Evolutionary conservation across 441 rosid species (phyloP).

Genomic region (Erysimum cheiri): DNA sequence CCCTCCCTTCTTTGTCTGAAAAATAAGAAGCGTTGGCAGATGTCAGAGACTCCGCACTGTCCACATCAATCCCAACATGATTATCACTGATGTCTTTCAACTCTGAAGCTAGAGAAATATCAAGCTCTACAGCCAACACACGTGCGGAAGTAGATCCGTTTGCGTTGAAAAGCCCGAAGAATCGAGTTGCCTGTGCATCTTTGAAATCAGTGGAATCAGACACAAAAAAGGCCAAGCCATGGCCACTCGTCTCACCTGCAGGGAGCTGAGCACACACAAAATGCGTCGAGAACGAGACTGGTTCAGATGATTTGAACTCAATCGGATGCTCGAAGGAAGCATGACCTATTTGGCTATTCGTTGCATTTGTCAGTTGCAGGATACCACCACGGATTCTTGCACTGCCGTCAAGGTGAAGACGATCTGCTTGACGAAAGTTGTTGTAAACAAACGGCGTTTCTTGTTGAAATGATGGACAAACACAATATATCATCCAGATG

Average conservation of each 20-base stretch:
- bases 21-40: slow-evolving; percentile 42
- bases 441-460: slow-evolving; percentile 20
- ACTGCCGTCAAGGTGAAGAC: slow-evolving; percentile 35
- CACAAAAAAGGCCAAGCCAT: slow-evolving; percentile 64
- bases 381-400: slow-evolving; percentile 30
- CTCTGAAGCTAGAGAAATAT: slow-evolving; percentile 37
- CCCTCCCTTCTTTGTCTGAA: slow-evolving; percentile 36
- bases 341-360: slow-evolving; percentile 42
- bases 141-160: slow-evolving; percentile 44
- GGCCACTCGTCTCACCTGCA: slow-evolving; percentile 41
- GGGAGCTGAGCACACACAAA: slow-evolving; percentile 57
- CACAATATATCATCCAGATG: slow-evolving; percentile 23
- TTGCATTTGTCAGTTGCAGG: slow-evolving; percentile 33
- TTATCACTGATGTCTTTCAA: slow-evolving; percentile 45
- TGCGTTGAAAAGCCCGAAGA: slow-evolving; percentile 55
- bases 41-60: slow-evolving; percentile 23
- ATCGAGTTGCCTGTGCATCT: slow-evolving; percentile 42
- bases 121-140: slow-evolving; percentile 54
- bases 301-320: slow-evolving; percentile 43
- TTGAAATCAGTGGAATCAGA: slow-evolving; percentile 50
- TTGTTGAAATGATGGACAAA: slow-evolving; percentile 27
- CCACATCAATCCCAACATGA: slow-evolving; percentile 52
- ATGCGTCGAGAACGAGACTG: slow-evolving; percentile 57
- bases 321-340: slow-evolving; percentile 54
- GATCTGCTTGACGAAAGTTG: slow-evolving; percentile 18